Percentiles rank a stretch among this genome's conserved stretches.
These are phyloP conservation scores for Rhizopus sp. DNA, from an alignment of 371 early-diverging fungal species.

Conservation along the genomic window DNA sequence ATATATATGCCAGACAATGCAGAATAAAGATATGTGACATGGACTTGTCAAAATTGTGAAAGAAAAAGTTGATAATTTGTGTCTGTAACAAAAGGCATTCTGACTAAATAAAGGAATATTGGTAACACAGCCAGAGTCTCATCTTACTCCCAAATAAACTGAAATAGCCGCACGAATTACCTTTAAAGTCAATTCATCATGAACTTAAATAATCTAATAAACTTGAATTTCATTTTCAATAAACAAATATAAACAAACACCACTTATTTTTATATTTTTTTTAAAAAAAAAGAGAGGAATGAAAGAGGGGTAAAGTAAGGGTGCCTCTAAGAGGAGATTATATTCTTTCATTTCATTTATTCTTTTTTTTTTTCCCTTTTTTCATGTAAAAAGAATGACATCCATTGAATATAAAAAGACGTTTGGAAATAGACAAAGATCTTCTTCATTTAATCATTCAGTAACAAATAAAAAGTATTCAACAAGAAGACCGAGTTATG, in stretches of 20 bases:
- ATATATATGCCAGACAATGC: too few species aligned
- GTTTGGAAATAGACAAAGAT: constrained; percentile 4
- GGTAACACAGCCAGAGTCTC: too few species aligned
- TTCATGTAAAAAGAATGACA: neutral
- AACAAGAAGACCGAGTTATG: constrained; percentile 27
- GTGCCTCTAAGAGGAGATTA: neutral
- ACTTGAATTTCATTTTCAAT: too few species aligned
- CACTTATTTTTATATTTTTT: too few species aligned
- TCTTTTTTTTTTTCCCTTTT: neutral
- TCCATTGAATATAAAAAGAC: neutral
- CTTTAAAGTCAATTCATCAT: constrained; percentile 4
- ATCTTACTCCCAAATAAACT: too few species aligned
- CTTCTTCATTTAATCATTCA: constrained; percentile 26
- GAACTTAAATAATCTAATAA: neutral
- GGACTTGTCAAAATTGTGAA: too few species aligned
- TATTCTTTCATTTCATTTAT: neutral
- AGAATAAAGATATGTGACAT: too few species aligned
- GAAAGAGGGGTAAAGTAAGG: neutral
- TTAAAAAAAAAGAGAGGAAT: too few species aligned
- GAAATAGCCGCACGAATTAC: neutral
- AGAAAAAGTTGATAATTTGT: too few species aligned
- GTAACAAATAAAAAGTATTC: constrained; percentile 15
- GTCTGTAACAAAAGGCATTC: too few species aligned
- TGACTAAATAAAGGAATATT: too few species aligned
- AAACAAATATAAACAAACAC: too few species aligned